phyloP scores from a whole-genome alignment of 2,329 filamentous ascomycete species.

The Fusarium continuum region DNA sequence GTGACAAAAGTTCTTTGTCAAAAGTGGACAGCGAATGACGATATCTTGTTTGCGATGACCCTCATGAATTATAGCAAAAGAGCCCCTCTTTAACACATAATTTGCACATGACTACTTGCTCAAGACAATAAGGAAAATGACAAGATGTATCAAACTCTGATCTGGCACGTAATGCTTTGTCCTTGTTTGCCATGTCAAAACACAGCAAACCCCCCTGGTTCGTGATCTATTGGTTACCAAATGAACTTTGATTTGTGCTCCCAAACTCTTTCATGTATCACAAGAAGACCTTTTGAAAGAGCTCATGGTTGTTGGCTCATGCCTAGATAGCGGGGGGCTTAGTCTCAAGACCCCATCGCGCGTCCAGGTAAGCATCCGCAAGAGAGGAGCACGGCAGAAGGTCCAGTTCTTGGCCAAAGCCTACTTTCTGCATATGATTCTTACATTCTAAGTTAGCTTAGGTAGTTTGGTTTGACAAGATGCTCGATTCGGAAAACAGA shows the following conservation, averaged over 20 bases:
- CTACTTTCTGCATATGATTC: constrained; percentile 17
- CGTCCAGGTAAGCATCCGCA: constrained; percentile 33
- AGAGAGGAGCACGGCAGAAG: constrained; percentile 31
- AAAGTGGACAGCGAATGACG: neutral
- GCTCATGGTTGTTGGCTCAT: neutral
- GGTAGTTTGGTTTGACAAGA: constrained; percentile 35
- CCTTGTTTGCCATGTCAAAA: constrained; percentile 9
- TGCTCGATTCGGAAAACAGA: constrained; percentile 51
- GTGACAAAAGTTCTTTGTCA: neutral
- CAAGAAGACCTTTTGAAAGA: constrained; percentile 12
- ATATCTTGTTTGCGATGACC: neutral
- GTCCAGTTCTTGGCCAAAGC: constrained; percentile 11
- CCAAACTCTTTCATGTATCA: constrained; percentile 27
- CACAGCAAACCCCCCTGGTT: neutral
- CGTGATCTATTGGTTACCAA: constrained; percentile 40
- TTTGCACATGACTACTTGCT: neutral
- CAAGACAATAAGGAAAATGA: neutral
- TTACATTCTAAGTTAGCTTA: constrained; percentile 13
- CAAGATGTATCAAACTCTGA: neutral
- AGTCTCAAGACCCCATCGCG: constrained; percentile 14
- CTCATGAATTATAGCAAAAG: neutral
- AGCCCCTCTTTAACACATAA: neutral
- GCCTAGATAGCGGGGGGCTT: neutral
- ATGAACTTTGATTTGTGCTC: constrained; percentile 27
- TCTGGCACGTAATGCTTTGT: neutral